Conservation (phyloP, 1,284 basidiomycete genomes). For the Cyathus pygmaeus region DNA sequence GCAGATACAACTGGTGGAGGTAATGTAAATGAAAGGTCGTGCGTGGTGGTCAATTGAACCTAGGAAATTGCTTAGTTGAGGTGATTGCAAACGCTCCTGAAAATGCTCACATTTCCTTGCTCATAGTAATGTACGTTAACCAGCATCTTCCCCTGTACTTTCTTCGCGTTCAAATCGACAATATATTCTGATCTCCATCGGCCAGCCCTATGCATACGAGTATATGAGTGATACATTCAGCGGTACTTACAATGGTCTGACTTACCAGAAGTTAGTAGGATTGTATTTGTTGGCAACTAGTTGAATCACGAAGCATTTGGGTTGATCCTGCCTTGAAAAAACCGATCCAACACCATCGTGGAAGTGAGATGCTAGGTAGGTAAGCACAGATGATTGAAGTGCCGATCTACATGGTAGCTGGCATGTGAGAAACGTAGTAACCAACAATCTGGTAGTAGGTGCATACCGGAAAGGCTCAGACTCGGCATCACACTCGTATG, state of each 20-base stretch:
- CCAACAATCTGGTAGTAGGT: too few relatives aligned
- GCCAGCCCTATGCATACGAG: constrained; percentile 86
- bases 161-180: constrained; percentile 66
- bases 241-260: too few relatives aligned
- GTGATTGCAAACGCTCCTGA: not conserved
- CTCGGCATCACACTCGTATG: constrained; percentile 68
- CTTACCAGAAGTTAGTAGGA: constrained; percentile 88
- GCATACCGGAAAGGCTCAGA: constrained; percentile 81
- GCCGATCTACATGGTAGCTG: constrained; percentile 58
- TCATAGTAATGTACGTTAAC: constrained; percentile 96
- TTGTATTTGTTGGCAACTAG: constrained; percentile 95
- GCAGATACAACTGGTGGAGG: constrained; percentile 65
- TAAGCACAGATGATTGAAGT: constrained; percentile 72
- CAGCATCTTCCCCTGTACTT: constrained; percentile 71
- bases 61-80: constrained; percentile 38
- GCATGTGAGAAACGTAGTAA: not conserved
- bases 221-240: too few relatives aligned
- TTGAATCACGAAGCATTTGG: constrained; percentile 74
- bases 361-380: constrained; percentile 84
- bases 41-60: constrained; percentile 88
- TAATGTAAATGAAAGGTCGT: constrained; percentile 71
- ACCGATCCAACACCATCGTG: constrained; percentile 78
- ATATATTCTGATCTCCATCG: constrained; percentile 89
- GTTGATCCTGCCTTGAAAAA: constrained; percentile 60
- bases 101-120: constrained; percentile 85